Percentiles rank a stretch among this genome's conserved stretches.
These are phyloP conservation scores for Fraxinus ornus DNA, from an alignment of 305 asterid species.

Conservation along the genomic window DNA sequence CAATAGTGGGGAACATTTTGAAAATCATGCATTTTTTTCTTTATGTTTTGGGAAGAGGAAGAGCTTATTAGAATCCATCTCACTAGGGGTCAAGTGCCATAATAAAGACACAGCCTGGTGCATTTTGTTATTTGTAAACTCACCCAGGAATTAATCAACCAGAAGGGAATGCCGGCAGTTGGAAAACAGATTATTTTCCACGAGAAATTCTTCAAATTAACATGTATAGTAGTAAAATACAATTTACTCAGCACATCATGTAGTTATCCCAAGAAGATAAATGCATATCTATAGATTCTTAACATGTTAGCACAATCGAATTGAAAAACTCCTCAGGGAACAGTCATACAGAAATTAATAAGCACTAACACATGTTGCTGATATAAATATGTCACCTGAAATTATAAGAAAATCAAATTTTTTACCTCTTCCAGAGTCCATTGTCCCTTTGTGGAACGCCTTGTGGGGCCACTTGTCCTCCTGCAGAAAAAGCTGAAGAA, in stretches of 20 bases:
- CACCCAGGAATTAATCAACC: background rate
- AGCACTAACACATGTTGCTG: background rate
- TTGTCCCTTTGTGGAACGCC: conserved; percentile 99
- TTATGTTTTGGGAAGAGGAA: background rate
- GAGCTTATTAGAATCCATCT: background rate
- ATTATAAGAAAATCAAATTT: conserved; percentile 8
- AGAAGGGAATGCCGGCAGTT: background rate
- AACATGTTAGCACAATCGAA: background rate
- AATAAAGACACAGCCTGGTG: background rate
- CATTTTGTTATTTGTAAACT: background rate
- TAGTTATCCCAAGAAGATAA: background rate
- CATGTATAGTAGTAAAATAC: background rate
- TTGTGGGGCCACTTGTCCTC: conserved; percentile 93
- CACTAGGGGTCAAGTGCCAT: background rate
- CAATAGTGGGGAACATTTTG: background rate
- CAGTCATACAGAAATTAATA: background rate
- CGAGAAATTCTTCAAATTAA: background rate
- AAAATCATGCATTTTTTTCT: background rate
- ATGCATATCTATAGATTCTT: background rate
- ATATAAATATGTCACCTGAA: background rate
- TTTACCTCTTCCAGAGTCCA: conserved; percentile 97
- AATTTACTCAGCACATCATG: background rate
- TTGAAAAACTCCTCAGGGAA: background rate
- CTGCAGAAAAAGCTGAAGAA: conserved; percentile 37
- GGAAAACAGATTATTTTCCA: background rate